Evolutionary conservation across 345 rosid species (phyloP), one percentile per base, ranked within the genome.

Genomic region (Hibiscus trionum): DNA sequence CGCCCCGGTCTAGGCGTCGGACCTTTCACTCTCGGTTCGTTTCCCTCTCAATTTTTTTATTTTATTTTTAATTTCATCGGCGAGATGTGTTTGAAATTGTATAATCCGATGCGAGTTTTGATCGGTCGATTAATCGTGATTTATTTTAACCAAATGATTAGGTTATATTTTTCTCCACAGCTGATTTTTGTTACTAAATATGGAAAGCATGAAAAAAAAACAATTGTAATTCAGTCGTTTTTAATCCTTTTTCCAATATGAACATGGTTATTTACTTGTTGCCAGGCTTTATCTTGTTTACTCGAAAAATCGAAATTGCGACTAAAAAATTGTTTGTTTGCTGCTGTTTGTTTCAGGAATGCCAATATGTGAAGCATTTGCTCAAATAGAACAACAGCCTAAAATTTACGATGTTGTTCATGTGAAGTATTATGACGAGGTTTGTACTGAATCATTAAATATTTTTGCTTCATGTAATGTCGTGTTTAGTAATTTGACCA

Each of bases 321-420:
- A 21, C 15, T 58, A 14, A 31, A 37, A 70, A 17, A 3, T 57
- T 37, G 33, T 57, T 33, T 53, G 24, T 12, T 57, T 71, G 73
- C 76, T 53, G 8, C 33, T 46, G 56, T 46, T 46, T 79, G 75
- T 71, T 74, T 37, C 69, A 92, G 99, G 97, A 55, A 92, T 95
- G 97, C 97, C 99, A 3, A 84, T 95, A 57, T 87, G 91, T 27
- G 99, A 95, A 76, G 97, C 99, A n/a, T 89, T 95, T 84, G 86
- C 93, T 46, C 91, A 87, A 66, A 90, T 95, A 31, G 97, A 95
- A 76, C 96, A 89, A 82, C 96, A 92, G 74, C 99, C 99, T 5
- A 95, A 87, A 75, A 89, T 95, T 60, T 95, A 89, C 57, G 99
- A 92, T 62, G 99, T 95, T 55, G 97, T 95, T 24, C 97, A 95